A percentile compares a stretch with the other conserved stretches of the same genome.
phyloP scores from a whole-genome alignment of 805 yeast species.

The Lachancea waltii region DNA sequence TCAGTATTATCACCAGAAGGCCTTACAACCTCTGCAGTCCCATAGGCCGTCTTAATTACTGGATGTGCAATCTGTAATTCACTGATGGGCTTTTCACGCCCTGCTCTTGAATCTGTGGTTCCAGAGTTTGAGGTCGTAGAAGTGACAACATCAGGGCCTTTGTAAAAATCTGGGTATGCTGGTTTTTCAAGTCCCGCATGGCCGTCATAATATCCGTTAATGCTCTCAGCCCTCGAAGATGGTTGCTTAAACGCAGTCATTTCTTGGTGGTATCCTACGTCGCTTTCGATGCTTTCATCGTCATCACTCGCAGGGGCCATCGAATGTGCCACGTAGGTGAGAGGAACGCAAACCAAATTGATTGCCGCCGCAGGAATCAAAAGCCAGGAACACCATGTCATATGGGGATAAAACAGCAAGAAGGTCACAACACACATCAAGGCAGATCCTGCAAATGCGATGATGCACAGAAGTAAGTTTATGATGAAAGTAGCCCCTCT shows the following conservation, averaged over 20 bases:
- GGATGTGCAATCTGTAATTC: not conserved
- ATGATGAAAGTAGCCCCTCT: slow-evolving; percentile 34
- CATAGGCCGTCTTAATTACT: not conserved
- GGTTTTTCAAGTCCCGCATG: too few relatives aligned
- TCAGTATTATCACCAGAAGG: not conserved
- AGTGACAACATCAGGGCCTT: slow-evolving; percentile 10
- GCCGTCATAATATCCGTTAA: too few relatives aligned
- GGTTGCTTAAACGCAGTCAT: slow-evolving; percentile 2
- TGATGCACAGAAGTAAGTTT: slow-evolving; percentile 39
- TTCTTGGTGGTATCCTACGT: not conserved
- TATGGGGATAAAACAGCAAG: slow-evolving; percentile 56
- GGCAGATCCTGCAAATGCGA: slow-evolving; percentile 50
- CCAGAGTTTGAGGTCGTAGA: slow-evolving; percentile 9
- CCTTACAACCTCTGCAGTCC: not conserved
- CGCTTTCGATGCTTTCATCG: slow-evolving; percentile 14
- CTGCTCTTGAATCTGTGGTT: slow-evolving; percentile 9
- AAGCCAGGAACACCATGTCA: slow-evolving; percentile 69
- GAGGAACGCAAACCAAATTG: slow-evolving; percentile 45
- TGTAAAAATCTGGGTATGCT: slow-evolving; percentile 9
- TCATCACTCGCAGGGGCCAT: slow-evolving; percentile 11
- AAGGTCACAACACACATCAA: slow-evolving; percentile 49
- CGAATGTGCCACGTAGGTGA: slow-evolving; percentile 39
- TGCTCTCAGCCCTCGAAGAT: not conserved
- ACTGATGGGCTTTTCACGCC: slow-evolving; percentile 5
- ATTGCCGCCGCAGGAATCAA: slow-evolving; percentile 60